Percentiles rank a stretch among this genome's conserved stretches.
These are phyloP conservation scores for Pseudogymnoascus sp. DNA, from an alignment of 2,329 filamentous ascomycete species.

Conservation along the genomic window DNA sequence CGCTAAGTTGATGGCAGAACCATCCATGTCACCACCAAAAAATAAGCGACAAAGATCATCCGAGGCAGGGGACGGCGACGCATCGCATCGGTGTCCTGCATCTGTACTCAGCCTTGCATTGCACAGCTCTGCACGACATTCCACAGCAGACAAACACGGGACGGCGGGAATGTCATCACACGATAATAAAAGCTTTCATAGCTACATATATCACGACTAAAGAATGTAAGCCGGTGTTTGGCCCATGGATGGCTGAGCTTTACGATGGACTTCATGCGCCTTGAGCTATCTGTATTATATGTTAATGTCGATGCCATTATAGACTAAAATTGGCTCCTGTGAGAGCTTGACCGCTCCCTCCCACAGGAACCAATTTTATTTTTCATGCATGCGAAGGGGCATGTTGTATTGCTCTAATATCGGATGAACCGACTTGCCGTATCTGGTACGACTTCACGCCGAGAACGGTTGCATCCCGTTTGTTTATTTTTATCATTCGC, in stretches of 20 bases:
- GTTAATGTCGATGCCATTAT: background rate
- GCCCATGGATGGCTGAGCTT: background rate
- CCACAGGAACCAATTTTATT: background rate
- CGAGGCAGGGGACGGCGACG: slow-evolving; percentile 3
- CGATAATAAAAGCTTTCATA: background rate
- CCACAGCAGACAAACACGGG: slow-evolving; percentile 5
- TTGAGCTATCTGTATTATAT: background rate
- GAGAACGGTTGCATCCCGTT: background rate
- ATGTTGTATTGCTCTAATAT: background rate
- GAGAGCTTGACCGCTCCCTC: background rate
- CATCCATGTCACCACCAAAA: slow-evolving; percentile 1
- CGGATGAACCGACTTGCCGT: background rate
- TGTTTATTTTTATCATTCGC: background rate
- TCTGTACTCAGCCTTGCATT: background rate
- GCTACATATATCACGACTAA: background rate
- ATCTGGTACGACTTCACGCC: background rate
- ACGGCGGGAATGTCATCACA: background rate
- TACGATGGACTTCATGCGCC: background rate
- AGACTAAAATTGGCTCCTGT: background rate
- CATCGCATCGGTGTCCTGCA: background rate
- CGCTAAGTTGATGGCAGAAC: slow-evolving; percentile 1
- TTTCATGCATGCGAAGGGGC: background rate
- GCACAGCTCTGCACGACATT: background rate
- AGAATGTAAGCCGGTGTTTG: background rate
- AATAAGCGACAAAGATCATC: slow-evolving; percentile 7